Evolutionary conservation across 805 yeast species (phyloP).

Genomic region (Wickerhamiella kurtzmanii): DNA sequence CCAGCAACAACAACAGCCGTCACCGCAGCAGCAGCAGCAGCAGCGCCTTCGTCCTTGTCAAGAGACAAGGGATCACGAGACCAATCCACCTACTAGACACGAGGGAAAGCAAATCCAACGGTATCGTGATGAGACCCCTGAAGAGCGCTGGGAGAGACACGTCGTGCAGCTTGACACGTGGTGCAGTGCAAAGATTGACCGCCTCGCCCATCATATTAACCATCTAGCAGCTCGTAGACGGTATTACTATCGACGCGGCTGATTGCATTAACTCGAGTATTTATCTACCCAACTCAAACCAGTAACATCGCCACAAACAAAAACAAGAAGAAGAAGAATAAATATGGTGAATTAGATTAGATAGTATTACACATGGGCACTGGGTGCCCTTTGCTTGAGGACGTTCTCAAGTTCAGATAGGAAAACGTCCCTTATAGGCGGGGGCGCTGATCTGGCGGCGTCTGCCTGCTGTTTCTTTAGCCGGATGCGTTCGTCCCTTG

Average conservation of each 20-base stretch:
- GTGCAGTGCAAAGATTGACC: constrained; percentile 1
- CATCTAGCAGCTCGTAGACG: not conserved
- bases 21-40: too few relatives aligned
- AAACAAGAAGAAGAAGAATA: not conserved
- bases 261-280: not conserved
- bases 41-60: too few relatives aligned
- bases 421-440: constrained; percentile 4
- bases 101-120: too few relatives aligned
- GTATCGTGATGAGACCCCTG: not conserved
- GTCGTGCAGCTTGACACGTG: not conserved
- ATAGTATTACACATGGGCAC: not conserved
- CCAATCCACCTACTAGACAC: too few relatives aligned
- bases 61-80: too few relatives aligned
- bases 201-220: constrained; percentile 4
- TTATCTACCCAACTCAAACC: not conserved
- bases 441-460: not conserved
- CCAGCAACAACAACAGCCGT: not conserved
- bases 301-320: not conserved
- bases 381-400: constrained; percentile 5
- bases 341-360: constrained; percentile 1
- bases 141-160: not conserved
- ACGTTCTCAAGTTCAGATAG: constrained; percentile 9
- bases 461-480: constrained; percentile 3
- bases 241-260: not conserved
- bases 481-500: constrained; percentile 16